Evolutionary conservation across 2,329 filamentous ascomycete genomes (phyloP).

Genomic region (Didymella pinodella): DNA sequence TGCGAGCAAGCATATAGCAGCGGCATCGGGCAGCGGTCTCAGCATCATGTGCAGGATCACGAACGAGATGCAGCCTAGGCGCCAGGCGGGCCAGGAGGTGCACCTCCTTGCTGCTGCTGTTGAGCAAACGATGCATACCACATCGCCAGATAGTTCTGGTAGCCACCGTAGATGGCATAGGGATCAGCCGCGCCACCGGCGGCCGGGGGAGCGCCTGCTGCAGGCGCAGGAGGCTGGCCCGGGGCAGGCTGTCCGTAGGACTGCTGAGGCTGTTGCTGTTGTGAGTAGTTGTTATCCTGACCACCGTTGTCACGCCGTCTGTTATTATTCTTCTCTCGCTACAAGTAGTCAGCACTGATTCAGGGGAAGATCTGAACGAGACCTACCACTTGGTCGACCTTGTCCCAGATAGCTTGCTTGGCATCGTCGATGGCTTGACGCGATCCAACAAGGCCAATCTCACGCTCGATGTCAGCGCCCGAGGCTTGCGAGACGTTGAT

Average conservation of each 20-base stretch:
- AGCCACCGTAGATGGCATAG: conserved; percentile 84
- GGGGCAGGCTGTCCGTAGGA: conserved; percentile 48
- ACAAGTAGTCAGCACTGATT: conserved; percentile 28
- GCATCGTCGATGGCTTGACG: conserved; percentile 80
- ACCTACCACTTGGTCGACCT: conserved; percentile 86
- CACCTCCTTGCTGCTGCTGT: conserved; percentile 54
- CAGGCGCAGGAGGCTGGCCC: conserved; percentile 38
- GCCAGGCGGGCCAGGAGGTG: conserved; percentile 46
- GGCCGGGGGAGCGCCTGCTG: conserved; percentile 59
- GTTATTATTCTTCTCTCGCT: conserved; percentile 58
- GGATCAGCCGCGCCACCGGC: conserved; percentile 58
- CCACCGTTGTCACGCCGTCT: conserved; percentile 52
- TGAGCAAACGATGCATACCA: conserved; percentile 77
- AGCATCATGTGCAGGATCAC: conserved; percentile 49
- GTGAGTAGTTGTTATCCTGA: conserved; percentile 57
- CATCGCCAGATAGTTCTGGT: conserved; percentile 78
- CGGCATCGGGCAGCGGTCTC: conserved; percentile 48
- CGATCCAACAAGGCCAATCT: conserved; percentile 84
- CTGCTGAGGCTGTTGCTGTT: conserved; percentile 51
- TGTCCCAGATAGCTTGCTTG: conserved; percentile 86
- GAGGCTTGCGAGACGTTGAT: conserved; percentile 90
- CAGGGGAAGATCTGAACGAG: neutral
- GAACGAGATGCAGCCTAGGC: conserved; percentile 44
- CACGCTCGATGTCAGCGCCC: conserved; percentile 80
- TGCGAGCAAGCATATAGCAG: conserved; percentile 50